Base-by-base conservation (phyloP, 257 asterid species). In the Nicotiana benthamiana region DNA sequence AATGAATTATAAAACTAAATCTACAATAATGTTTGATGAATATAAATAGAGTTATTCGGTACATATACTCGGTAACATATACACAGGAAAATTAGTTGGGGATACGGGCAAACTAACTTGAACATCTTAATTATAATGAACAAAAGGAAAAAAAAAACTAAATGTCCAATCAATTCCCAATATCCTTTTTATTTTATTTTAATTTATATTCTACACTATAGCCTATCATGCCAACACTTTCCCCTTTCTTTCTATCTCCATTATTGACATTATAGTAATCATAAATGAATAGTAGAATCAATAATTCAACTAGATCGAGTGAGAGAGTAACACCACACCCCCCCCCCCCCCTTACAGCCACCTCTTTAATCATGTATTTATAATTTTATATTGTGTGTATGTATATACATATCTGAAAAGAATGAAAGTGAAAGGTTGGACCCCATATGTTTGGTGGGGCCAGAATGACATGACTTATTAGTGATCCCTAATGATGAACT, bases 341-440 rank as follows among this genome's bases (percentile, higher is more conserved):
- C 57, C 64, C 1, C 3, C 28, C 76, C 27, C 27, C 53, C 53
- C 51, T 66, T 4, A 5, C 32, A 67, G 11, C 32, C n/a, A 70
- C 60, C 8, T 72, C 78, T 46, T 72, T 46, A 72, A 72, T 72
- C 60, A 72, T 24, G 4, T 56, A 56, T 43, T 6, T 70, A 24
- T 72, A 13, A 13, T 22, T 43, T 6, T 70, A 24, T 72, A 13
- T 22, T 22, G 9, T 54, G 0, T 24, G 6, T 22, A 12, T 20
- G 9, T 70, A 17, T 43, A 5, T 70, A 68, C 11, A 70, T 43
- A 43, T 70, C 0, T 43, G 34, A 43, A 70, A 15, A 64, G 56
- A 43, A 70, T 22, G 77, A 72, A 72, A 72, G 78, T 72, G 78
- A 72, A 72, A 46, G 77, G 3, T 72, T 72, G 59, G 77, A 72